These are phyloP conservation scores for Rhizophora mangle DNA, from an alignment of 345 rosid species.

Conservation along the genomic window DNA sequence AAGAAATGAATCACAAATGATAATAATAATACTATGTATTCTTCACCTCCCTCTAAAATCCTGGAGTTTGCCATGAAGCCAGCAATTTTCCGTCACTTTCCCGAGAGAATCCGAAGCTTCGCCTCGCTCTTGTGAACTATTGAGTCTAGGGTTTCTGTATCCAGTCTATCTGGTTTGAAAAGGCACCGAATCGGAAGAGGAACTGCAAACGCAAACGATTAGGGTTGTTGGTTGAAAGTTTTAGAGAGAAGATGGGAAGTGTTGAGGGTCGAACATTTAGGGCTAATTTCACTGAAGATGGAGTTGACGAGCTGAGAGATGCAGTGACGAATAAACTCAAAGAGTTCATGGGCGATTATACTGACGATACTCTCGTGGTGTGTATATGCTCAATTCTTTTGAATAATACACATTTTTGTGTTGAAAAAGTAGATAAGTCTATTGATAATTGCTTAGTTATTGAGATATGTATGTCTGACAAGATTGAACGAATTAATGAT, in stretches of 20 bases:
- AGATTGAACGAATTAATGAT: no score
- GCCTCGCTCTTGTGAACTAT: neutral
- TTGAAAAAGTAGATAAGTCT: no score
- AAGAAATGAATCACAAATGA: neutral
- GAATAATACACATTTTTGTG: neutral
- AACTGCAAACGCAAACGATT: neutral
- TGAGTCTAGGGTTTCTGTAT: neutral
- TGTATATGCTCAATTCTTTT: neutral
- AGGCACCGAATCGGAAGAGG: neutral
- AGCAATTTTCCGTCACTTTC: constrained; percentile 5
- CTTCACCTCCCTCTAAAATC: neutral
- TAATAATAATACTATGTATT: neutral
- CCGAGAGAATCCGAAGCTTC: constrained; percentile 1
- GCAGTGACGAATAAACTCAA: constrained; percentile 70
- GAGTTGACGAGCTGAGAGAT: constrained; percentile 66
- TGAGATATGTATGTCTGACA: no score
- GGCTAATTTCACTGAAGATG: constrained; percentile 65
- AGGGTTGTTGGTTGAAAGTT: constrained; percentile 5
- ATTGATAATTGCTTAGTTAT: no score
- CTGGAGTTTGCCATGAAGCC: constrained; percentile 7
- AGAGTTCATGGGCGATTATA: constrained; percentile 96
- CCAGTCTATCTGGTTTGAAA: neutral
- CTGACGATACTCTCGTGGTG: constrained; percentile 98
- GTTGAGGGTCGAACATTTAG: constrained; percentile 69
- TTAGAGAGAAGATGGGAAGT: constrained; percentile 52